phyloP scores from a whole-genome alignment of 192 early-diverging fungal genomes.

The Coemansia sp. region DNA sequence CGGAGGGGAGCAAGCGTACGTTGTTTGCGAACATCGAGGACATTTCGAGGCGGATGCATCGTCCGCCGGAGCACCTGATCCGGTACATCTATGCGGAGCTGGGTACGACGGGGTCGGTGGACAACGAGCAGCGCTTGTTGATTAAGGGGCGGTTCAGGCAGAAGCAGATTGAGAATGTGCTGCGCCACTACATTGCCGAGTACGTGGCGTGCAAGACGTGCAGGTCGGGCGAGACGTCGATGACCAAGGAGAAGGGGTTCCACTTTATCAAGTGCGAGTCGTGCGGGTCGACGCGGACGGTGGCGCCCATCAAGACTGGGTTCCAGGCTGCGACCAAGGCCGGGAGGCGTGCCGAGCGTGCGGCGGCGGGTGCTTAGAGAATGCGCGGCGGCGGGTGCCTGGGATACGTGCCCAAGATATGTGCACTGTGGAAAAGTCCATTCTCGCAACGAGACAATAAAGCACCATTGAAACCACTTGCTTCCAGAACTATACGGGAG shows the following conservation, averaged over 20 bases:
- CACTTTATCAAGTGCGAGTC: constrained; percentile 96
- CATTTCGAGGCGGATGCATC: constrained; percentile 91
- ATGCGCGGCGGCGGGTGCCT: too few relatives aligned
- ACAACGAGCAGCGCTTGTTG: constrained; percentile 80
- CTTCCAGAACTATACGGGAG: too few relatives aligned
- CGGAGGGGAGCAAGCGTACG: constrained; percentile 95
- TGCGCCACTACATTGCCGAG: constrained; percentile 96
- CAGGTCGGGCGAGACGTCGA: constrained; percentile 87
- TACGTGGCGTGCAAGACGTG: constrained; percentile 99
- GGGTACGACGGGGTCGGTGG: constrained; percentile 95
- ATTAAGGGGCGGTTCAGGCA: constrained; percentile 98
- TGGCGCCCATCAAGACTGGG: constrained; percentile 95
- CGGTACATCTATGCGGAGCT: constrained; percentile 98
- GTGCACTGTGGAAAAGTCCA: background rate
- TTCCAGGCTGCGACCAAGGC: constrained; percentile 78
- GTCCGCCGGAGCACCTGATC: constrained; percentile 93
- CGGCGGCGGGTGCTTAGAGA: background rate
- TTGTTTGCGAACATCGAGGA: constrained; percentile 95
- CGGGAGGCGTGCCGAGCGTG: constrained; percentile 33
- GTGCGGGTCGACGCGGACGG: constrained; percentile 91
- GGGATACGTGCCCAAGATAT: too few relatives aligned
- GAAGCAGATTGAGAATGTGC: constrained; percentile 97
- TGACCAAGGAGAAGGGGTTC: constrained; percentile 94
- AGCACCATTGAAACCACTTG: too few relatives aligned
- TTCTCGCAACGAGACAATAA: too few relatives aligned